Evolutionary conservation across 352 stramenopile species (phyloP).

Genomic region (Globisporangium yorkense): DNA sequence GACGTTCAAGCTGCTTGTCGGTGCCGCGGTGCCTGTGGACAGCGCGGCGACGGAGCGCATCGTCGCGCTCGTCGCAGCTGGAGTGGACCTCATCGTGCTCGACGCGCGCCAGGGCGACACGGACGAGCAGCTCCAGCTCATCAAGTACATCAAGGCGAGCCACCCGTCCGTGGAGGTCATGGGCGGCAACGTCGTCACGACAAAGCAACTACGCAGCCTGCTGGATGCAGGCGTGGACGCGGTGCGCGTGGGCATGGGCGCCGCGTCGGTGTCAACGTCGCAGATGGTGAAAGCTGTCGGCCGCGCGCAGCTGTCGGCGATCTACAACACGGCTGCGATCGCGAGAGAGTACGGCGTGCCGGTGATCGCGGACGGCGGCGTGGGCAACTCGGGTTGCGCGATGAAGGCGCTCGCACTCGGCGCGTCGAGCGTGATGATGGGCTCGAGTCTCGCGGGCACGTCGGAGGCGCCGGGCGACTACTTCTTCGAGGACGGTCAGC

Average conservation of each 20-base stretch:
- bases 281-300: constrained; percentile 98
- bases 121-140: constrained; percentile 60
- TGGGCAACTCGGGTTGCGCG: constrained; percentile 95
- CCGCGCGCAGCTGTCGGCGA: constrained; percentile 95
- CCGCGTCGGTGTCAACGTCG: constrained; percentile 98
- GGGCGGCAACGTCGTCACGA: constrained; percentile 98
- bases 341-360: constrained; percentile 93
- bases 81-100: constrained; percentile 97
- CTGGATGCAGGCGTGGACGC: constrained; percentile 98
- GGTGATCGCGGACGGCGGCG: constrained; percentile 97
- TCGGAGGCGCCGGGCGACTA: constrained; percentile 98
- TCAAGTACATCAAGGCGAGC: constrained; percentile 91
- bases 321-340: constrained; percentile 96
- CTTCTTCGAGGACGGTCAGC: constrained; percentile 98
- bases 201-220: constrained; percentile 92
- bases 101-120: constrained; percentile 98
- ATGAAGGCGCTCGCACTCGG: constrained; percentile 96
- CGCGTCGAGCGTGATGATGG: constrained; percentile 98
- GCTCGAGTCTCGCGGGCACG: constrained; percentile 95
- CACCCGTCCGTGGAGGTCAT: constrained; percentile 93
- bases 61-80: constrained; percentile 83
- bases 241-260: constrained; percentile 98
- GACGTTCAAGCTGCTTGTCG: constrained; percentile 93
- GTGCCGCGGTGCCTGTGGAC: constrained; percentile 95
- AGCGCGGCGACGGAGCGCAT: constrained; percentile 89